These are phyloP conservation scores for Setaria italica DNA, from an alignment of 202 grass and related monocot species.

Conservation along the genomic window DNA sequence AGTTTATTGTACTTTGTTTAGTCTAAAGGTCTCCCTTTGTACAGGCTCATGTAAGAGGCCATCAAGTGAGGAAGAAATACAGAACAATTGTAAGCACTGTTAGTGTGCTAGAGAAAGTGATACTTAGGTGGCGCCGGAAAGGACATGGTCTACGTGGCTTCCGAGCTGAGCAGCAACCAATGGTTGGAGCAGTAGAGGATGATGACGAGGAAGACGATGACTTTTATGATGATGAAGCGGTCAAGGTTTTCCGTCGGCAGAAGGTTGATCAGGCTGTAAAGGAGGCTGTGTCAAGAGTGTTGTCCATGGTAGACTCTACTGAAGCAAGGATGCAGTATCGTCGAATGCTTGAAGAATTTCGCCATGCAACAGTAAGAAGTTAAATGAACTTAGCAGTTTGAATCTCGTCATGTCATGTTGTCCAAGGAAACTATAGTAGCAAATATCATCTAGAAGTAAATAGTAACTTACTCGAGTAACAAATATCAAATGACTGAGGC, in stretches of 20 bases:
- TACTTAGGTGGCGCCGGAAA: conserved; percentile 95
- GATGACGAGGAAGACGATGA: conserved; percentile 56
- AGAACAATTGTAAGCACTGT: conserved; percentile 81
- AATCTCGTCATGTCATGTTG: conserved; percentile 31
- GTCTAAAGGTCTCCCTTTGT: conserved; percentile 28
- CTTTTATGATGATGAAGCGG: conserved; percentile 77
- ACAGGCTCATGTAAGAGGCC: conserved; percentile 94
- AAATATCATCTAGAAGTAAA: conserved; percentile 11
- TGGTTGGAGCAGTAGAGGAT: conserved; percentile 46
- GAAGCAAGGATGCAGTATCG: conserved; percentile 92
- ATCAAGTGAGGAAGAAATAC: conserved; percentile 96
- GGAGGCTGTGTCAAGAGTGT: conserved; percentile 80
- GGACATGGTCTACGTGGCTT: conserved; percentile 85
- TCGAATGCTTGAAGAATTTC: conserved; percentile 88
- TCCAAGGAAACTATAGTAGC: background rate
- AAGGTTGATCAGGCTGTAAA: conserved; percentile 91
- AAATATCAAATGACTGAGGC: background rate
- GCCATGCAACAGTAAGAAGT: conserved; percentile 73
- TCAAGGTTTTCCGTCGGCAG: conserved; percentile 78
- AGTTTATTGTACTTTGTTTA: conserved; percentile 14
- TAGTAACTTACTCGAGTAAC: background rate
- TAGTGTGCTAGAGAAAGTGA: conserved; percentile 87
- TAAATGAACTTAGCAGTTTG: conserved; percentile 19
- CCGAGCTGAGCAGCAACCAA: conserved; percentile 60
- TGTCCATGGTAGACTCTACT: conserved; percentile 86